Conservation (phyloP, 768 basidiomycete species). For the Suillus americanus region DNA sequence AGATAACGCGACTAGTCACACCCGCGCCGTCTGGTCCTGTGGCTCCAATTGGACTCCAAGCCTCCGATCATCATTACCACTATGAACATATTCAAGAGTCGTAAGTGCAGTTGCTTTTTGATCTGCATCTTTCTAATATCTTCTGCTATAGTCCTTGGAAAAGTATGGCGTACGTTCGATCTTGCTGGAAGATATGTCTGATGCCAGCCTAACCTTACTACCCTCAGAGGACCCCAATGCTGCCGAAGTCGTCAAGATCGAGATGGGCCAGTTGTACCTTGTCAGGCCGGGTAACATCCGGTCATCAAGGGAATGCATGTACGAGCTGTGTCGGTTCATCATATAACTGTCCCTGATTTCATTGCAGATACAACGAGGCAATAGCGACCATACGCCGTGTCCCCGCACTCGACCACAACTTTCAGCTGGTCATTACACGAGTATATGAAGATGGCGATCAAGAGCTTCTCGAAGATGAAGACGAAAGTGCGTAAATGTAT, state of each 20-base stretch:
- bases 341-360: conserved; percentile 1
- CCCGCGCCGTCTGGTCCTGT: conserved; percentile 11
- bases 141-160: conserved; percentile 66
- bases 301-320: conserved; percentile 97
- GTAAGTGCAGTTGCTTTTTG: conserved; percentile 44
- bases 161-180: conserved; percentile 85
- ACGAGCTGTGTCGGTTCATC: conserved; percentile 28
- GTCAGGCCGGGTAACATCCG: conserved; percentile 90
- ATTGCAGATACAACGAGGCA: conserved; percentile 85
- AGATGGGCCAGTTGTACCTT: conserved; percentile 87
- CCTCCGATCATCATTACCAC: conserved; percentile 25
- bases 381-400: conserved; percentile 91
- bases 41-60: too few relatives aligned
- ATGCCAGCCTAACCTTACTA: conserved; percentile 25
- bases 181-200: conserved; percentile 15
- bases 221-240: conserved; percentile 86
- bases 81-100: conserved; percentile 86
- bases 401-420: conserved; percentile 72
- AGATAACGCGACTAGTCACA: conserved; percentile 29
- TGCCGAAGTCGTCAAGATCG: conserved; percentile 92
- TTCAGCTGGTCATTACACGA: conserved; percentile 92
- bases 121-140: conserved; percentile 20
- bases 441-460: conserved; percentile 98
- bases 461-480: conserved; percentile 91
- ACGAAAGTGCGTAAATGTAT: conserved; percentile 61